Evolutionary conservation across 805 yeast species (phyloP), one percentile per base, ranked within the genome.

Genomic region (Vanderwaltozyma polyspora): DNA sequence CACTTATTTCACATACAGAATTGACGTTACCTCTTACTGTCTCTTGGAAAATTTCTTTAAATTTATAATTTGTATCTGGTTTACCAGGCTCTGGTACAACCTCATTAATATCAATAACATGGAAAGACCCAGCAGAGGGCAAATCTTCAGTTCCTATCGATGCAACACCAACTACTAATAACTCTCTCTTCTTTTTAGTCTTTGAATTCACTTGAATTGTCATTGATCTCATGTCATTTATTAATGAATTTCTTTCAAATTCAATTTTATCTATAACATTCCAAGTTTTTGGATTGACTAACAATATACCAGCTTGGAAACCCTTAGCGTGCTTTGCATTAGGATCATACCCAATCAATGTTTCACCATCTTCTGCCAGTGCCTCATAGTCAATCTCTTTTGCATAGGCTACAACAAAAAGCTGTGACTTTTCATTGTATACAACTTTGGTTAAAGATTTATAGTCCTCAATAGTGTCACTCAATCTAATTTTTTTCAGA

Each of bases 41-140:
- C 54, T 87, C 96, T 32, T 71, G 68, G 32, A 74, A 74, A 8
- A 82, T 63, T 44, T 76, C 72, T 51, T 83, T 85, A 46, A 87
- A 66, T 55, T 79, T 82, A 52, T 73, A 81, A 45, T 76, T 79
- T 2, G 86, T 77, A 43, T 85, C 94, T 0, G 95, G 95, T 38
- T 68, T 71, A 0, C 79, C 86, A 1, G 89, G 89, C 49, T 85
- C 95, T 0, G 95, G 95, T 42, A 83, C 84, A 53, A 86, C 79
- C 38, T 78, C 86, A 35, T 80, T 76, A 21, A 82, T 66, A 43
- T 86, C 94, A 48, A 63, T 77, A 1, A 87, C 61, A 37, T 74
- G 73, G 57, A 84, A 80, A 1, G 77, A 64, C 0, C 98, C 98
- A 47, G 75, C 73, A 0, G 93, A 72, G 3, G 83, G 70, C 39